Conservation (phyloP, 805 yeast genomes). For the Priceomyces medius region DNA sequence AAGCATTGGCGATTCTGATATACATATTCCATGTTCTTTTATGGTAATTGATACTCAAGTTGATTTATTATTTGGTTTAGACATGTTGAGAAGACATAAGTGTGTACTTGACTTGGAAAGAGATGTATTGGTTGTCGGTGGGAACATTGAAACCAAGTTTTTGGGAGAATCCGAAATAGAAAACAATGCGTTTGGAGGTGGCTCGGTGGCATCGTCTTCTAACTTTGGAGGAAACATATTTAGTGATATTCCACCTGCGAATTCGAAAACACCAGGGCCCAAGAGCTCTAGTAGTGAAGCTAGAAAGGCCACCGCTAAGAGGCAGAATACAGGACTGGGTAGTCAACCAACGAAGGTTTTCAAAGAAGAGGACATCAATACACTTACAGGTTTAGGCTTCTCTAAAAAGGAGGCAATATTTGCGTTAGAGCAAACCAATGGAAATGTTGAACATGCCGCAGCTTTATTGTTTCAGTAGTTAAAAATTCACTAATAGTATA, state of each 20-base stretch:
- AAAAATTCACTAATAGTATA: not conserved
- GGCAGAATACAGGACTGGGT: constrained; percentile 14
- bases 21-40: constrained; percentile 42
- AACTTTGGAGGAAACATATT: constrained; percentile 38
- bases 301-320: constrained; percentile 19
- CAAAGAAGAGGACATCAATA: constrained; percentile 24
- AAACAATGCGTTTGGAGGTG: constrained; percentile 18
- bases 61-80: constrained; percentile 83
- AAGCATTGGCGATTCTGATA: constrained; percentile 57
- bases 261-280: constrained; percentile 9
- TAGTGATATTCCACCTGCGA: constrained; percentile 15
- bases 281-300: constrained; percentile 13
- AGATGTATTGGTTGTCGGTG: constrained; percentile 63
- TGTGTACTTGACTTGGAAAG: constrained; percentile 73
- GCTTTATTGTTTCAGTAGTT: constrained; percentile 56
- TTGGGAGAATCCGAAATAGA: constrained; percentile 71
- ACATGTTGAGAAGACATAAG: constrained; percentile 84
- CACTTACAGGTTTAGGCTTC: constrained; percentile 69
- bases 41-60: constrained; percentile 59
- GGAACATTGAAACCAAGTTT: constrained; percentile 70
- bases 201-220: constrained; percentile 14
- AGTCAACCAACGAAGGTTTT: constrained; percentile 14
- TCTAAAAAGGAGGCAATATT: constrained; percentile 56
- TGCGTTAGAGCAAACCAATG: constrained; percentile 67
- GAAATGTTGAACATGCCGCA: constrained; percentile 86